phyloP scores from a whole-genome alignment of 768 basidiomycete genomes.

The Boletus fagicola region DNA sequence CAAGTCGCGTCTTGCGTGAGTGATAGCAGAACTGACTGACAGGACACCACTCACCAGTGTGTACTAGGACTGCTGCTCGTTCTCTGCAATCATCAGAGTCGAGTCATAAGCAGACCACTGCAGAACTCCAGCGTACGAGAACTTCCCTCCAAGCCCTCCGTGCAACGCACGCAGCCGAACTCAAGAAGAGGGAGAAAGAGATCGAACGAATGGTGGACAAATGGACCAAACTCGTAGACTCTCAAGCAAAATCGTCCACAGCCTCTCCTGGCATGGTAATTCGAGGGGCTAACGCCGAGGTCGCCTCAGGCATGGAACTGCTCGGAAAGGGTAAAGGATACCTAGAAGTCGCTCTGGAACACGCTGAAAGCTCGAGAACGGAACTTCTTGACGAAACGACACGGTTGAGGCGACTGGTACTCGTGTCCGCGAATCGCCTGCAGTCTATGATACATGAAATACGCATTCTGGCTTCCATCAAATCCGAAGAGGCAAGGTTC shows the following conservation, averaged over 20 bases:
- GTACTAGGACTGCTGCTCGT: slow-evolving; percentile 48
- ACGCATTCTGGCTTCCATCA: slow-evolving; percentile 38
- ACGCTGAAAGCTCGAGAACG: slow-evolving; percentile 65
- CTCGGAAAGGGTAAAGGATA: slow-evolving; percentile 52
- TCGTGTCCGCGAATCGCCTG: slow-evolving; percentile 65
- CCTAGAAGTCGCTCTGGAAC: slow-evolving; percentile 66
- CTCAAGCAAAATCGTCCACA: slow-evolving; percentile 56
- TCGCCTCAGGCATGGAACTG: slow-evolving; percentile 44
- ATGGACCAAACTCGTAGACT: slow-evolving; percentile 69
- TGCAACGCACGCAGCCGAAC: slow-evolving; percentile 62
- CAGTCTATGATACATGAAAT: slow-evolving; percentile 53
- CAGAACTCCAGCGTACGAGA: slow-evolving; percentile 72
- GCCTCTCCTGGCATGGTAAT: slow-evolving; percentile 50
- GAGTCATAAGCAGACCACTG: slow-evolving; percentile 66
- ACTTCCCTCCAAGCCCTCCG: slow-evolving; percentile 67
- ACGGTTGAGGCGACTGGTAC: slow-evolving; percentile 54
- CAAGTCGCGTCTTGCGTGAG: slow-evolving; percentile 71
- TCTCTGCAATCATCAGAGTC: slow-evolving; percentile 57
- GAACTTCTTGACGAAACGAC: slow-evolving; percentile 65
- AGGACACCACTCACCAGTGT: slow-evolving; percentile 7
- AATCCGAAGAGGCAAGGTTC: slow-evolving; percentile 47
- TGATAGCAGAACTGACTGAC: slow-evolving; percentile 13
- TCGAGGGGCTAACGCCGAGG: slow-evolving; percentile 50
- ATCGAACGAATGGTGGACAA: slow-evolving; percentile 70
- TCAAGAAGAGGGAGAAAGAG: slow-evolving; percentile 82